A percentile compares a stretch with the other conserved stretches of the same genome.
Evolutionary conservation across 2,329 filamentous ascomycete genomes (phyloP).

Genomic region (Thielaviopsis punctulata): DNA sequence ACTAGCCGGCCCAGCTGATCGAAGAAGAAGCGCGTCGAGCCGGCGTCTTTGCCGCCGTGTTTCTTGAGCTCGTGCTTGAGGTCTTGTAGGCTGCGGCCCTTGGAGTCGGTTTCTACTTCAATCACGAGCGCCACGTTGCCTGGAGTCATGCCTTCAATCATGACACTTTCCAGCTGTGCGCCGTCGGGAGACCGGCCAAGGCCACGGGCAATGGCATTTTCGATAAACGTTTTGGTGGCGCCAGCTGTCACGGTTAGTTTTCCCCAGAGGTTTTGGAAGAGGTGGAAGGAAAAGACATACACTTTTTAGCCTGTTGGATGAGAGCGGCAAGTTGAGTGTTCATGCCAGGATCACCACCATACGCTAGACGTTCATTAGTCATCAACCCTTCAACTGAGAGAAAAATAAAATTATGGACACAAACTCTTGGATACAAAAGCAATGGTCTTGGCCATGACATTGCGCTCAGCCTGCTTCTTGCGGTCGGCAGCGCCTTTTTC

Average conservation of each 20-base stretch:
- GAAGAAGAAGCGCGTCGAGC: conserved; percentile 68
- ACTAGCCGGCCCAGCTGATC: conserved; percentile 59
- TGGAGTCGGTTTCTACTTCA: conserved; percentile 74
- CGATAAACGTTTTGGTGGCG: conserved; percentile 70
- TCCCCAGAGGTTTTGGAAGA: conserved; percentile 14
- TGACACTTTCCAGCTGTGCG: conserved; percentile 56
- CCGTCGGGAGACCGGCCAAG: conserved; percentile 68
- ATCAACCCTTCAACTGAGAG: too few relatives aligned
- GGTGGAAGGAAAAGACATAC: conserved; percentile 20
- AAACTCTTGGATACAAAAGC: conserved; percentile 57
- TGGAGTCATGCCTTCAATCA: conserved; percentile 66
- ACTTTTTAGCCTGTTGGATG: conserved; percentile 64
- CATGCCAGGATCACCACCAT: conserved; percentile 28
- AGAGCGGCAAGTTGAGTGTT: conserved; percentile 63
- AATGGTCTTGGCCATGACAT: conserved; percentile 53
- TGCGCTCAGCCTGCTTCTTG: conserved; percentile 57
- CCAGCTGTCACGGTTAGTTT: conserved; percentile 31
- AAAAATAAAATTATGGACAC: too few relatives aligned
- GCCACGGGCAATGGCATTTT: conserved; percentile 71
- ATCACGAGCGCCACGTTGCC: conserved; percentile 63
- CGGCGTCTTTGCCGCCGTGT: conserved; percentile 46
- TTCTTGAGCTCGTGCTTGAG: conserved; percentile 56
- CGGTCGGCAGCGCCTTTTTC: conserved; percentile 78
- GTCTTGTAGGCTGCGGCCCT: conserved; percentile 54
- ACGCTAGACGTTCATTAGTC: background rate